Evolutionary conservation across 345 rosid genomes (phyloP).

Genomic region (Alliaria petiolata): DNA sequence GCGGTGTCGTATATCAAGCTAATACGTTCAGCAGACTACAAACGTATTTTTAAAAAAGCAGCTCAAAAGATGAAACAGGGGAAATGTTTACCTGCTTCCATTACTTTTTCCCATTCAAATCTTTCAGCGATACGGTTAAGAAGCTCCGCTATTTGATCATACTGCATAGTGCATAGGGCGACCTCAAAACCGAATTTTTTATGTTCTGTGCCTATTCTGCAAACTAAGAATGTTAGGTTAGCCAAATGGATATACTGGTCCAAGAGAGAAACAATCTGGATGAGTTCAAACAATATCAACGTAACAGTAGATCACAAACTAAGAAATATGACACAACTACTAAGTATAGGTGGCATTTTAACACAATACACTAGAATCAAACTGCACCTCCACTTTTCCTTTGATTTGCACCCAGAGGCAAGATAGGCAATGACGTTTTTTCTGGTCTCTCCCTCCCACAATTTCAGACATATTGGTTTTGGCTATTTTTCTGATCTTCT

Average conservation of each 20-base stretch:
- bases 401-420: slow-evolving; percentile 94
- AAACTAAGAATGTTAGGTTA: slow-evolving; percentile 27
- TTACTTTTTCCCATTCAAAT: slow-evolving; percentile 95
- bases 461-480: no score
- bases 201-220: slow-evolving; percentile 98
- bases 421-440: slow-evolving; percentile 78
- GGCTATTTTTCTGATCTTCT: no score
- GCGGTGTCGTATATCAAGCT: no score
- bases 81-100: slow-evolving; percentile 83
- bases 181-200: slow-evolving; percentile 97
- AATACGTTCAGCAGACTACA: neutral
- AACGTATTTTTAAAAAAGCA: neutral
- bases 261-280: neutral
- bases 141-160: slow-evolving; percentile 87
- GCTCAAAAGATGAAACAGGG: neutral
- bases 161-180: slow-evolving; percentile 93
- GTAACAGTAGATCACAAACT: no score
- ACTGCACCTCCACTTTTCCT: slow-evolving; percentile 82
- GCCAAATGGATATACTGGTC: neutral
- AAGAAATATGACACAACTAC: no score
- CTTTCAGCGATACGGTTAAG: slow-evolving; percentile 96
- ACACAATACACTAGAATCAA: neutral
- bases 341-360: no score
- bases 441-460: no score
- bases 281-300: neutral